Evolutionary conservation across 352 stramenopile species (phyloP), one percentile per base, ranked within the genome.

Genomic region (Elongisporangium undulatum): DNA sequence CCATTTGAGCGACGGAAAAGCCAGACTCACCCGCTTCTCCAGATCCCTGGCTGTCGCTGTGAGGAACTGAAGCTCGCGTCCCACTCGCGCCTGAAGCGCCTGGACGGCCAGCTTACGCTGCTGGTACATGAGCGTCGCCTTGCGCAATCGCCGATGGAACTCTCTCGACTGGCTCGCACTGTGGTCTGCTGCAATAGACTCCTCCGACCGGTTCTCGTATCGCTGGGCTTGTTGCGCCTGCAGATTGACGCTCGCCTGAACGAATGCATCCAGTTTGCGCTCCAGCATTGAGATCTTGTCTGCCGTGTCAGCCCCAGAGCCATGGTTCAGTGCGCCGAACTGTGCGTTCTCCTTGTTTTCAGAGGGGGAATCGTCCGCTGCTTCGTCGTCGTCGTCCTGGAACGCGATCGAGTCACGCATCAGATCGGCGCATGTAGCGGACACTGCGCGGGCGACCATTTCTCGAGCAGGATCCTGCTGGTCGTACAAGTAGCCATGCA

Each of bases 1-100:
- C n/a, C n/a, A n/a, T 6, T 24, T 41, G 29, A 41, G 19, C 48
- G n/a, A 9, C n/a, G 19, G 13, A 13, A 41, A 10, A 19, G 8
- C 16, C 6, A 34, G 13, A 53, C 68, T 49, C 52, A 89, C 81
- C 49, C 71, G 67, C 29, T 74, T 74, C 48, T 67, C 62, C 16
- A 90, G 59, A 56, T 88, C 83, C 0, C 58, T 59, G 0, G 71
- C 62, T 1, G 80, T 85, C 13, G 68, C 62, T 53, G 68, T 29
- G 22, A 92, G 56, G 55, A 81, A 90, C 51, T 79, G 71, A 1
- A 92, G 80, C 52, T 92, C 80, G 0, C 69, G 67, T 21, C 80
- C 56, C 20, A 92, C 69, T 3, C 75, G 78, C 5, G 63, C 58
- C 50, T 79, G 75, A 4, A 92, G 66, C 1, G 80, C 59, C 51